Evolutionary conservation across 306 rosid genomes (phyloP).

Genomic region (Oxytropis ochrocephala): DNA sequence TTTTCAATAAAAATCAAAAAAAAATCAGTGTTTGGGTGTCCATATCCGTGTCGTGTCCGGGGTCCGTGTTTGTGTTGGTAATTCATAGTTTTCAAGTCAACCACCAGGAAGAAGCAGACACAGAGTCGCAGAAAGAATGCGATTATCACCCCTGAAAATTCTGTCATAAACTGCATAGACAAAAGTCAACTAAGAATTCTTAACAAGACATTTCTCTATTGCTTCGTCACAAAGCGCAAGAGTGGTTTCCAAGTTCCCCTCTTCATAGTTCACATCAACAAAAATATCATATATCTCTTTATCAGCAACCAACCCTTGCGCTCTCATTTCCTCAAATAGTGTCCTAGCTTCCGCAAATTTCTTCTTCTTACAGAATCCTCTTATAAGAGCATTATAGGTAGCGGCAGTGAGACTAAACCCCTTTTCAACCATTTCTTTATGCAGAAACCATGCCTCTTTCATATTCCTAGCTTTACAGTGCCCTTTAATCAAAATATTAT

Average conservation of each 20-base stretch:
- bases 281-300: conserved; percentile 71
- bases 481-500: conserved; percentile 72
- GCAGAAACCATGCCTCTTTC: conserved; percentile 80
- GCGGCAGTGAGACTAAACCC: conserved; percentile 50
- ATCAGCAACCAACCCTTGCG: conserved; percentile 56
- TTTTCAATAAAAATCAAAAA: too few relatives aligned
- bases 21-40: too few relatives aligned
- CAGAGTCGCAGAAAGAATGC: background rate
- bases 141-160: background rate
- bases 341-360: conserved; percentile 62
- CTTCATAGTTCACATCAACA: conserved; percentile 64
- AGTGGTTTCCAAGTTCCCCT: conserved; percentile 66
- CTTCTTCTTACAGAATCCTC: conserved; percentile 64
- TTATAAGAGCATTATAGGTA: conserved; percentile 66
- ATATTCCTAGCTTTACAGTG: conserved; percentile 81
- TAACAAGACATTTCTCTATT: conserved; percentile 65
- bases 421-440: conserved; percentile 58
- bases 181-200: conserved; percentile 27
- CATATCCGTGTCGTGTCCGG: too few relatives aligned
- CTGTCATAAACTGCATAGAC: conserved; percentile 10
- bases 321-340: conserved; percentile 84
- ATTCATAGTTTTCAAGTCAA: too few relatives aligned
- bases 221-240: conserved; percentile 88
- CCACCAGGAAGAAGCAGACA: conserved; percentile 14
- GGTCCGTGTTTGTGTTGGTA: too few relatives aligned